A percentile compares a stretch with the other conserved stretches of the same genome.
Evolutionary conservation across 2,329 filamentous ascomycete species (phyloP).

Genomic region (Ascochyta lentis): DNA sequence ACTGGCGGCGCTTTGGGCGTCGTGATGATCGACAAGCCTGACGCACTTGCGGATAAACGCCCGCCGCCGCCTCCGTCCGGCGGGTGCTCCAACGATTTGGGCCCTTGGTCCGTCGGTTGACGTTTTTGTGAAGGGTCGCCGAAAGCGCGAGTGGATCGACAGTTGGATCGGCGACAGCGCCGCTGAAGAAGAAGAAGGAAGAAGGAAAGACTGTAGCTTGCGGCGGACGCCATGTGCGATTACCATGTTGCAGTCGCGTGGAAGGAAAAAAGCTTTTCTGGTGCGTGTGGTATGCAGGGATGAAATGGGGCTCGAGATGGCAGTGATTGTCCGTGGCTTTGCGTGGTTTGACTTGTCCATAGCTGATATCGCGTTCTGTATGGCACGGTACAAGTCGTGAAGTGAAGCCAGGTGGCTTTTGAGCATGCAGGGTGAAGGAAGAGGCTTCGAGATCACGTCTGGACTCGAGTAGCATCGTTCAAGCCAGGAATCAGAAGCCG

Average conservation of each 20-base stretch:
- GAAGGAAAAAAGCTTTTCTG: not conserved
- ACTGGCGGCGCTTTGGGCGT: conserved; percentile 2
- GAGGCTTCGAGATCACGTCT: too few species aligned
- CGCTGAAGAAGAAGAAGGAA: too few species aligned
- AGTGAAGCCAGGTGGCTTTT: not conserved
- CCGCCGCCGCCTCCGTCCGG: conserved; percentile 1
- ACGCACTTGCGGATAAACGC: conserved; percentile 10
- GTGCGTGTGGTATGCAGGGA: conserved; percentile 1
- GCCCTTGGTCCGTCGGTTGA: conserved; percentile 5
- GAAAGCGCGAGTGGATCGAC: not conserved
- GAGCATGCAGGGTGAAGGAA: not conserved
- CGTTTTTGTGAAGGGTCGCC: not conserved
- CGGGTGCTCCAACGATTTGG: conserved; percentile 17
- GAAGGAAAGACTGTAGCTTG: not conserved
- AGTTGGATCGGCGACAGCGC: not conserved
- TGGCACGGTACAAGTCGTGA: not conserved
- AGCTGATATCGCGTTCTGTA: too few species aligned
- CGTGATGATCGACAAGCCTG: conserved; percentile 7
- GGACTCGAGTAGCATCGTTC: too few species aligned
- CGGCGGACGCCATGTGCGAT: too few species aligned
- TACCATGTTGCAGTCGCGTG: conserved; percentile 13
- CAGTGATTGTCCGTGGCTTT: not conserved
- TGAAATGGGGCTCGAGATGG: not conserved
- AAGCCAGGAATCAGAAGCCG: too few species aligned
- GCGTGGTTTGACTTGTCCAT: not conserved